A percentile compares a stretch with the other conserved stretches of the same genome.
Conservation (phyloP, 805 yeast genomes). For the Huiozyma naganishii region DNA sequence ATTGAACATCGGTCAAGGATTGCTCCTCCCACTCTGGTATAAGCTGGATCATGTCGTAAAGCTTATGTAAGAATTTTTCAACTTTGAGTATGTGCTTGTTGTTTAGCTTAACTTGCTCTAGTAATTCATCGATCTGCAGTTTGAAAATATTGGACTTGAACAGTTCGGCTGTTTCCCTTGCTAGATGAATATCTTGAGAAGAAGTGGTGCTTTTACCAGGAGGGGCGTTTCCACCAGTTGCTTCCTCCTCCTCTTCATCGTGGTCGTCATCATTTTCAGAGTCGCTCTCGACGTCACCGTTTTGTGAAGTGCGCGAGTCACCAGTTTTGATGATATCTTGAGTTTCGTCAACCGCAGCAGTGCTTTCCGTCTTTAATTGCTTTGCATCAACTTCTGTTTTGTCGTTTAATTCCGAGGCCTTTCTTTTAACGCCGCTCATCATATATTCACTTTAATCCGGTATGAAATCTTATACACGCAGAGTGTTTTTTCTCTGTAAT, state of each 20-base stretch:
- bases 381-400: neutral
- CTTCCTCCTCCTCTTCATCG: constrained; percentile 9
- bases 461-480: too few species aligned
- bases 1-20: constrained; percentile 49
- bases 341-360: neutral
- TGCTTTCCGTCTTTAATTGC: constrained; percentile 1
- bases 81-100: constrained; percentile 54
- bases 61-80: constrained; percentile 64
- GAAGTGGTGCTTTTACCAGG: constrained; percentile 12
- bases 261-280: constrained; percentile 13
- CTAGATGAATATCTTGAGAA: constrained; percentile 80
- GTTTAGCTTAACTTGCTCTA: constrained; percentile 68
- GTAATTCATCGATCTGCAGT: constrained; percentile 82
- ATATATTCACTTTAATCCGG: too few species aligned
- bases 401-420: constrained; percentile 9
- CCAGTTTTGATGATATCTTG: neutral
- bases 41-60: constrained; percentile 56
- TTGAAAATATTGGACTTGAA: constrained; percentile 94
- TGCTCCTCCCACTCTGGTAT: constrained; percentile 47
- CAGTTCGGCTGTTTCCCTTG: constrained; percentile 86
- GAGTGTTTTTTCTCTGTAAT: too few species aligned
- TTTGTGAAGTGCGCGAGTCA: constrained; percentile 18
- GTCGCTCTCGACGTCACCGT: constrained; percentile 17
- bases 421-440: neutral
- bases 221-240: neutral